A percentile compares a stretch with the other conserved stretches of the same genome.
Evolutionary conservation across 2,329 filamentous ascomycete genomes (phyloP).

Genomic region (Fusarium sp.): DNA sequence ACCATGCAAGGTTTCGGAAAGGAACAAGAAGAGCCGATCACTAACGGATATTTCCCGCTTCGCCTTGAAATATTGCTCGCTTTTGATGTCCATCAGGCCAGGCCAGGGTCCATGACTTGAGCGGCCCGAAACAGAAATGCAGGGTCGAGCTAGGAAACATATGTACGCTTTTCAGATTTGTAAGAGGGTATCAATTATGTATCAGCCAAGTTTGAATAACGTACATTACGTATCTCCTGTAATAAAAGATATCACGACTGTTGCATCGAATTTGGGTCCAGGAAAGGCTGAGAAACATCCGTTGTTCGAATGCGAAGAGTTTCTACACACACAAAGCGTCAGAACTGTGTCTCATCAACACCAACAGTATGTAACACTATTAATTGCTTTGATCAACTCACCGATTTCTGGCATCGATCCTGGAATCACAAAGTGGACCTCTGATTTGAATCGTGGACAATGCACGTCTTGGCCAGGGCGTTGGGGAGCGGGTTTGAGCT

Average conservation of each 20-base stretch:
- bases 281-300: slow-evolving; percentile 47
- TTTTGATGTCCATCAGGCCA: not conserved
- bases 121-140: not conserved
- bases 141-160: not conserved
- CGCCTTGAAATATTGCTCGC: not conserved
- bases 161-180: not conserved
- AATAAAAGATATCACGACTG: slow-evolving; percentile 7
- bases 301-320: slow-evolving; percentile 41
- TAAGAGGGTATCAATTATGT: not conserved
- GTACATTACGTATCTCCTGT: not conserved
- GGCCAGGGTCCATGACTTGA: not conserved
- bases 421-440: slow-evolving; percentile 44
- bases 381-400: slow-evolving; percentile 12
- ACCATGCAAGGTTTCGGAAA: not conserved
- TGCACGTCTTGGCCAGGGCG: slow-evolving; percentile 36
- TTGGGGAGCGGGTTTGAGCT: slow-evolving; percentile 40
- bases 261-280: slow-evolving; percentile 44
- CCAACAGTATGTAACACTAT: not conserved
- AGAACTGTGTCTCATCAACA: not conserved
- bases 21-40: not conserved
- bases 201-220: not conserved
- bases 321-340: slow-evolving; percentile 29
- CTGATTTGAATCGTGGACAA: slow-evolving; percentile 37
- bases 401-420: slow-evolving; percentile 41
- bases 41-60: not conserved